Base-by-base conservation (phyloP, 2,329 filamentous ascomycete genomes). In the Aspergillus aculeatinus region DNA sequence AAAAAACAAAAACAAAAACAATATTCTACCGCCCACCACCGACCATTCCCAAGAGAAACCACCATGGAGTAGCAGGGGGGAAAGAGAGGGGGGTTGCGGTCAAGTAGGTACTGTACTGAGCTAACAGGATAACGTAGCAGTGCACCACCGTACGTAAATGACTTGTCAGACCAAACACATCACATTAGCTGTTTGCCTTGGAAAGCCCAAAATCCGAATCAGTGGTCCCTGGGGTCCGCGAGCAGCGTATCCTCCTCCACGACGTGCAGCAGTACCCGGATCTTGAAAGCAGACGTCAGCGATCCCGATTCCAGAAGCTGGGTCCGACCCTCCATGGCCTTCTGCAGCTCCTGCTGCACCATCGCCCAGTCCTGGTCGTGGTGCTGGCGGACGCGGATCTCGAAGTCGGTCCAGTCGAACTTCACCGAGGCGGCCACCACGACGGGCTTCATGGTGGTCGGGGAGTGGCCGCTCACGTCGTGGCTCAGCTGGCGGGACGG, bases 351-450 rank as follows among this genome's bases (percentile, higher is more conserved):
- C 16, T 51, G 16, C 51, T 63, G 54, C 4, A 67, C 48, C 21
- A 60, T 16, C 7, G 49, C 29, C 61, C 57, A 65, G 39, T 70
- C 68, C 10, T 57, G 19, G 16, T 69, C 61, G 12, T 58, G 51
- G 1, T 61, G 67, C 47, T 51, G 62, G 10, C 68, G 64, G 1
- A 70, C 58, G 6, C 64, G 57, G 33, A 69, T 64, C 25, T 59
- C 59, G 12, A 66, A 63, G 4, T 49, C 55, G 0, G 67, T 64
- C 68, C 67, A 70, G 14, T 62, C 58, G 10, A 68, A 61, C 23
- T 51, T 64, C 5, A 70, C 59, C 1, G 68, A 70, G 16, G 63
- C 67, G 5, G 61, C 56, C 3, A 66, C 50, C 1, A 23, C 21
- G 33, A 52, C 27, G 10, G 35, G 4, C 50, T 23, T 16, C 27